Conservation (phyloP, 208 protist species). For the Crithidia bombi region DNA sequence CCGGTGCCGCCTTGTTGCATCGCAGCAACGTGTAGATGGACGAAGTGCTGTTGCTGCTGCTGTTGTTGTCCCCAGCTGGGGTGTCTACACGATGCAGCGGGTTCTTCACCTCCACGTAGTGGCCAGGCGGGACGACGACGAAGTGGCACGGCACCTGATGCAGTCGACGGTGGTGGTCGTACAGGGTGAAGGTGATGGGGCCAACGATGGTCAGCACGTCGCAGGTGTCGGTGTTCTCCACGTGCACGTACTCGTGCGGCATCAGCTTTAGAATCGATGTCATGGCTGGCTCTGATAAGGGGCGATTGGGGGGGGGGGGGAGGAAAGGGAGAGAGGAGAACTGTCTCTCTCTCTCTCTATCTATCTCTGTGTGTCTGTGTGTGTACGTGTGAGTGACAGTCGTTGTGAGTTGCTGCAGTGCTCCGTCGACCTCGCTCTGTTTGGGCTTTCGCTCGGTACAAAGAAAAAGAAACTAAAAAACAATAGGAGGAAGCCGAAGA, state of each 20-base stretch:
- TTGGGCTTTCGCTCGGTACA: too few relatives aligned
- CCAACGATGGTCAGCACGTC: slow-evolving; percentile 84
- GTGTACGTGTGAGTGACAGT: too few relatives aligned
- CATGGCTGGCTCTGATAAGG: too few relatives aligned
- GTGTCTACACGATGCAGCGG: slow-evolving; percentile 25
- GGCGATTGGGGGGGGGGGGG: too few relatives aligned
- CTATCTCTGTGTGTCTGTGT: too few relatives aligned
- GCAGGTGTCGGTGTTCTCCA: slow-evolving; percentile 85
- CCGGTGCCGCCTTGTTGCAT: background rate
- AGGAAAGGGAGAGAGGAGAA: background rate
- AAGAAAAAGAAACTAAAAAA: too few relatives aligned
- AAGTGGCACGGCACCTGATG: slow-evolving; percentile 42
- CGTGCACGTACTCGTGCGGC: slow-evolving; percentile 84
- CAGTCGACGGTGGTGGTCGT: slow-evolving; percentile 67
- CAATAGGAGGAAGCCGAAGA: too few relatives aligned
- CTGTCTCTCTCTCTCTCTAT: background rate
- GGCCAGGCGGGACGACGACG: slow-evolving; percentile 81
- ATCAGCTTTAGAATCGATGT: slow-evolving; percentile 56
- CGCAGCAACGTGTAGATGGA: slow-evolving; percentile 10
- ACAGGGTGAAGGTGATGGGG: slow-evolving; percentile 82
- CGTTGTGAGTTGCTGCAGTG: too few relatives aligned
- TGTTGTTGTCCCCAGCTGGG: slow-evolving; percentile 13
- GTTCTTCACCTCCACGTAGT: slow-evolving; percentile 91
- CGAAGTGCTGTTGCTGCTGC: background rate
- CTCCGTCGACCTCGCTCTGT: too few relatives aligned